A percentile compares a stretch with the other conserved stretches of the same genome.
These are phyloP conservation scores for Aspergillus melleus DNA, from an alignment of 2,329 filamentous ascomycete species.

Conservation along the genomic window DNA sequence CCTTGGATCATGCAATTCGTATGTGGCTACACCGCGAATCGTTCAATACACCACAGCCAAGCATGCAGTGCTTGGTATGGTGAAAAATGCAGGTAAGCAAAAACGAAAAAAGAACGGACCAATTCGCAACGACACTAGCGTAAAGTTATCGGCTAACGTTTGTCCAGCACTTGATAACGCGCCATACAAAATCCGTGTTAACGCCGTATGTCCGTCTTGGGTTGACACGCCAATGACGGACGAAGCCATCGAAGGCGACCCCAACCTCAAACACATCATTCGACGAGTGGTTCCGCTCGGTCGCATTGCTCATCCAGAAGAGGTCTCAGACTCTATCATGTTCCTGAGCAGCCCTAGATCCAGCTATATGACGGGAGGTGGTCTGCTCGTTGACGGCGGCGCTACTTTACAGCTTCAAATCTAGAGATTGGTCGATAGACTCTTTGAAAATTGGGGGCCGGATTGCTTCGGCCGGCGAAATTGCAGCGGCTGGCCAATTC, in stretches of 20 bases:
- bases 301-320: constrained; percentile 29
- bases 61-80: constrained; percentile 47
- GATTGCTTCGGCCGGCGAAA: too few relatives aligned
- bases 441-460: neutral
- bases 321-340: constrained; percentile 30
- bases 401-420: neutral
- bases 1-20: constrained; percentile 34
- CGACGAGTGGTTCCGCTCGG: constrained; percentile 15
- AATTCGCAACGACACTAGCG: too few relatives aligned
- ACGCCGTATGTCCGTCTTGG: constrained; percentile 34
- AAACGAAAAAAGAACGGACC: neutral
- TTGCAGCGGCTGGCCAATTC: too few relatives aligned
- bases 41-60: constrained; percentile 44
- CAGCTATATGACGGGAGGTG: constrained; percentile 30
- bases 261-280: constrained; percentile 13
- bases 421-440: neutral
- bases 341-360: constrained; percentile 29
- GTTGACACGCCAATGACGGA: constrained; percentile 32
- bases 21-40: constrained; percentile 36
- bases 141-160: neutral
- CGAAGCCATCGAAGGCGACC: constrained; percentile 12
- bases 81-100: constrained; percentile 36
- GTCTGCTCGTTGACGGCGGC: constrained; percentile 25
- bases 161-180: constrained; percentile 30
- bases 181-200: constrained; percentile 30